A percentile compares a stretch with the other conserved stretches of the same genome.
phyloP scores from a whole-genome alignment of 345 rosid species.

The Gossypium arboreum region DNA sequence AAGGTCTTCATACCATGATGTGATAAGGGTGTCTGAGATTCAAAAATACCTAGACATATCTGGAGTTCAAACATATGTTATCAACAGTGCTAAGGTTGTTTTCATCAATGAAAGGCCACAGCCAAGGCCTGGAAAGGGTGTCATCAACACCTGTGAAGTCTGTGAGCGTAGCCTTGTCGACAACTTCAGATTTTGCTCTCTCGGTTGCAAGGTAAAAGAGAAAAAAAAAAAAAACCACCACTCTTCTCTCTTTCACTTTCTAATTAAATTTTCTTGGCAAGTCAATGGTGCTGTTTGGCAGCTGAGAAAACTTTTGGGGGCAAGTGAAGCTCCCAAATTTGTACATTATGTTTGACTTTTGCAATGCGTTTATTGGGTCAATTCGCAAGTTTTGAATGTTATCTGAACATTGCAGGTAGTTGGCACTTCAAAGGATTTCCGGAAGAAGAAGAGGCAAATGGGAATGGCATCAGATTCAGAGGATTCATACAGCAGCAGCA shows the following conservation, averaged over 20 bases:
- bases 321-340: no score
- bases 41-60: slow-evolving; percentile 80
- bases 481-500: slow-evolving; percentile 62
- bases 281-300: slow-evolving; percentile 11
- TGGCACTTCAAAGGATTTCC: slow-evolving; percentile 56
- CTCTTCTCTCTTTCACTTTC: background rate
- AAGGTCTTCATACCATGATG: slow-evolving; percentile 99
- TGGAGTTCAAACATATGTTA: slow-evolving; percentile 90
- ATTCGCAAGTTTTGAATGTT: background rate
- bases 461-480: slow-evolving; percentile 56
- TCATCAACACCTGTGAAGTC: slow-evolving; percentile 87
- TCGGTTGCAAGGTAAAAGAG: slow-evolving; percentile 76
- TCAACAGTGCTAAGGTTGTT: slow-evolving; percentile 96
- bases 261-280: background rate
- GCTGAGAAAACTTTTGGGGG: background rate
- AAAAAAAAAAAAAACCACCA: background rate
- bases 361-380: background rate
- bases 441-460: slow-evolving; percentile 45
- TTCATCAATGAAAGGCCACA: slow-evolving; percentile 97
- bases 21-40: slow-evolving; percentile 86
- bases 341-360: background rate
- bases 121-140: slow-evolving; percentile 95
- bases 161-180: slow-evolving; percentile 95
- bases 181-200: slow-evolving; percentile 92
- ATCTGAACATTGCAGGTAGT: slow-evolving; percentile 38